Conservation (phyloP, 2,329 filamentous ascomycete genomes). For the Claviceps sp. region DNA sequence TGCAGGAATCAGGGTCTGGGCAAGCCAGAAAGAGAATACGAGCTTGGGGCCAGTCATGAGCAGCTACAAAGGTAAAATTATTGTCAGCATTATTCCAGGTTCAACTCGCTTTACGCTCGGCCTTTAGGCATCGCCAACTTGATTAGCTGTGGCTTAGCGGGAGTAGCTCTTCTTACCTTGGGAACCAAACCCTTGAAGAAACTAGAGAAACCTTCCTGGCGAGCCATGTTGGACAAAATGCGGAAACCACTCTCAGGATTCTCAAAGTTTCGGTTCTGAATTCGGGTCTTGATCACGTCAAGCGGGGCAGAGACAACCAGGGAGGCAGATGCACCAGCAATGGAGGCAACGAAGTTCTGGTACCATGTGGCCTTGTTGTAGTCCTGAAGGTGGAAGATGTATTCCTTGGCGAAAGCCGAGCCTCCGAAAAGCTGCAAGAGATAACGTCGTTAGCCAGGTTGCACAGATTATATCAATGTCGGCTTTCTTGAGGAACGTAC, state of each 20-base stretch:
- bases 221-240: slow-evolving; percentile 86
- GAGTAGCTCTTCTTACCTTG: slow-evolving; percentile 40
- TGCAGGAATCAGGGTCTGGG: slow-evolving; percentile 90
- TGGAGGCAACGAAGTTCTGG: slow-evolving; percentile 95
- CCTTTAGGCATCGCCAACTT: slow-evolving; percentile 1
- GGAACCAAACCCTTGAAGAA: slow-evolving; percentile 98
- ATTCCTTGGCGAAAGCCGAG: slow-evolving; percentile 94
- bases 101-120: background rate
- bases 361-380: slow-evolving; percentile 92
- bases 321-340: slow-evolving; percentile 89
- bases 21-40: slow-evolving; percentile 99
- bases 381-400: slow-evolving; percentile 75
- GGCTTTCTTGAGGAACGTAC: slow-evolving; percentile 39
- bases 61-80: slow-evolving; percentile 35
- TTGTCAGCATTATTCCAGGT: slow-evolving; percentile 7
- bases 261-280: slow-evolving; percentile 98
- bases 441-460: background rate
- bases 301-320: slow-evolving; percentile 90
- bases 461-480: background rate
- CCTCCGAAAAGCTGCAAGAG: slow-evolving; percentile 79
- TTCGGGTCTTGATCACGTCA: slow-evolving; percentile 95
- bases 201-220: slow-evolving; percentile 68
- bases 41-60: slow-evolving; percentile 98
- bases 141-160: background rate
- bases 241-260: slow-evolving; percentile 89